Evolutionary conservation across 495 filamentous ascomycete genomes (phyloP).

Genomic region (Penicillium cinerascens): DNA sequence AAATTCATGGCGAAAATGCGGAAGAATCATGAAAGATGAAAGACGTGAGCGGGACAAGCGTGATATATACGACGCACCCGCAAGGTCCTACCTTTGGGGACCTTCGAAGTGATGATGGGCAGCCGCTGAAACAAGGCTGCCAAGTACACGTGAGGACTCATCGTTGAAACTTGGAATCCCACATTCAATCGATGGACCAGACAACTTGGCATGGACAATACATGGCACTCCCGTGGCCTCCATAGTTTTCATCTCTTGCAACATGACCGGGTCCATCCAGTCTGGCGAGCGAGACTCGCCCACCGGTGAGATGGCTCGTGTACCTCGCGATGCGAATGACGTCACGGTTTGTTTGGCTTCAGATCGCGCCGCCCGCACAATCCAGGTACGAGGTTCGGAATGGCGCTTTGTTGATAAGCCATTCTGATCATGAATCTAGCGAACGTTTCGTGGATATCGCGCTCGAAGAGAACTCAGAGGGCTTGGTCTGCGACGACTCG

Average conservation of each 20-base stretch:
- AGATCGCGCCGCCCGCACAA: conserved; percentile 48
- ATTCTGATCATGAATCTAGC: conserved; percentile 32
- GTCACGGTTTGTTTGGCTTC: conserved; percentile 15
- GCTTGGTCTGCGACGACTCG: conserved; percentile 39
- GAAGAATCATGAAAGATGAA: no score
- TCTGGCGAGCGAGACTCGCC: neutral
- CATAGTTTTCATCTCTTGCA: neutral
- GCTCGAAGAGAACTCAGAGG: conserved; percentile 62
- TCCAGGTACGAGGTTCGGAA: conserved; percentile 38
- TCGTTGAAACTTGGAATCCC: neutral
- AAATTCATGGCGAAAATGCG: no score
- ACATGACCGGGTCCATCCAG: neutral
- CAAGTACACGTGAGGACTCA: neutral
- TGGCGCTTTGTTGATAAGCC: neutral
- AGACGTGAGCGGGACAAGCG: no score
- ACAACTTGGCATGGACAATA: no score
- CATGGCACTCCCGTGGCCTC: no score
- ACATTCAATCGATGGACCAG: no score
- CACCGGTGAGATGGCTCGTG: neutral
- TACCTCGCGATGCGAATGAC: conserved; percentile 14
- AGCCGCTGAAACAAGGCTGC: neutral
- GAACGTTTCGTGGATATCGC: conserved; percentile 68
- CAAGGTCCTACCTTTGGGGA: no score
- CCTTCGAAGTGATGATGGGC: no score
- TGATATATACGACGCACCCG: no score